Conservation (phyloP, 371 early-diverging fungal species). For the Nosema muscidifuracis region DNA sequence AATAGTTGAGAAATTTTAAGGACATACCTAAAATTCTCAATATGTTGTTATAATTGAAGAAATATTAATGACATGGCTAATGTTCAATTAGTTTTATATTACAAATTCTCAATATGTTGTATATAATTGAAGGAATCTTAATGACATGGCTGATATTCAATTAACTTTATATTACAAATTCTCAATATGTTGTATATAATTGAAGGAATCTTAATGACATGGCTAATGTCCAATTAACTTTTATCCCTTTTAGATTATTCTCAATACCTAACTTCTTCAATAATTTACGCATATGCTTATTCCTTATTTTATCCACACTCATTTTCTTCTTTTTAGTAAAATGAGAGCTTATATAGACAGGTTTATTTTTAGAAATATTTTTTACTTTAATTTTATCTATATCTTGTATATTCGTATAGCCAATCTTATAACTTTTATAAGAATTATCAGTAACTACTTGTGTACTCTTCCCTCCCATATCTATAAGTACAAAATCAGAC, state of each 20-base stretch:
- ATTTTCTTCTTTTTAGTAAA: neutral
- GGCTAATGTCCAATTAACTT: neutral
- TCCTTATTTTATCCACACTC: neutral
- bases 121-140: too few relatives aligned
- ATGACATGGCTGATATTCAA: too few relatives aligned
- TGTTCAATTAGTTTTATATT: too few relatives aligned
- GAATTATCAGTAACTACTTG: conserved; percentile 36
- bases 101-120: too few relatives aligned
- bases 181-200: too few relatives aligned
- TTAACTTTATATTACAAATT: too few relatives aligned
- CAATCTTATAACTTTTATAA: neutral
- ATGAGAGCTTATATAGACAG: neutral
- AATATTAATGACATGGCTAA: too few relatives aligned
- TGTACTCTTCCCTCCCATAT: conserved; percentile 60
- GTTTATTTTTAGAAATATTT: neutral
- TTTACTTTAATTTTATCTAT: conserved; percentile 2
- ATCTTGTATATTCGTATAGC: neutral
- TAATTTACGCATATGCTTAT: neutral
- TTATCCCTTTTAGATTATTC: neutral
- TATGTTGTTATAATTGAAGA: too few relatives aligned
- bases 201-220: conserved; percentile 5
- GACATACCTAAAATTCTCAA: too few relatives aligned
- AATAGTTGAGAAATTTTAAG: too few relatives aligned
- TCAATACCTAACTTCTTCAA: neutral
- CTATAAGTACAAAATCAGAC: conserved; percentile 43